Base-by-base conservation (phyloP, 352 stramenopile genomes). In the Phytophthora parvispora region DNA sequence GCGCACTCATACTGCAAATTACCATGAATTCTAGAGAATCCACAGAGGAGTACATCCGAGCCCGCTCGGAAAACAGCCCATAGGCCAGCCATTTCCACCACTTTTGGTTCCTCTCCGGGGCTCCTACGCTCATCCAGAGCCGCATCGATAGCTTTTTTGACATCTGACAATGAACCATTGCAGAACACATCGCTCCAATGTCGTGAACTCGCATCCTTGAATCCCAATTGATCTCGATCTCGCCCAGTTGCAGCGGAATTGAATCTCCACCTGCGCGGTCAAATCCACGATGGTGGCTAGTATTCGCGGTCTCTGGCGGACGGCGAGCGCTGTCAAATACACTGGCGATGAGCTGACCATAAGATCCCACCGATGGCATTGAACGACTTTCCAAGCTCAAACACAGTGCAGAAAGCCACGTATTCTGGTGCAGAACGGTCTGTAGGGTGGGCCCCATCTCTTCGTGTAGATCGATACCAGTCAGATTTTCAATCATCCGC, bases 1-100 rank as follows among this genome's bases (percentile, higher is more conserved):
- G 4, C 16, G 6, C 7, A 10, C 10, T 49, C 24, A 69, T 54
- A 4, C 20, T 42, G 4, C 3, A 4, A 31, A 64, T 27, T 4
- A 1, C 3, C 8, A 18, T 18, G 7, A 69, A 13, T 8, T 24
- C 38, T 2, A 69, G 13, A 1, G 53, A 48, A 40, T 63, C 27
- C 5, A 69, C 6, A 4, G 52, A 38, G 8, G 62, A 64, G 27
- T 12, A n/a, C 8, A 4, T 4, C 16, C 34, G 53, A 1, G 62
- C 43, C 59, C 62, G 15, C 9, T 54, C 54, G 1, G 43, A 64
- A 22, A 69, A 69, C 8, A 63, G 22, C 16, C 32, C 20, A 18
- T 69, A 64, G 5, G 62, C 52, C 6, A 69, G 3, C 45, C 62
- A 69, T 15, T 69, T 43, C 52, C 43, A 69, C 29, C 60, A 59